A percentile compares a stretch with the other conserved stretches of the same genome.
Evolutionary conservation across 441 rosid genomes (phyloP).

Genomic region (Jatropha podagrica): DNA sequence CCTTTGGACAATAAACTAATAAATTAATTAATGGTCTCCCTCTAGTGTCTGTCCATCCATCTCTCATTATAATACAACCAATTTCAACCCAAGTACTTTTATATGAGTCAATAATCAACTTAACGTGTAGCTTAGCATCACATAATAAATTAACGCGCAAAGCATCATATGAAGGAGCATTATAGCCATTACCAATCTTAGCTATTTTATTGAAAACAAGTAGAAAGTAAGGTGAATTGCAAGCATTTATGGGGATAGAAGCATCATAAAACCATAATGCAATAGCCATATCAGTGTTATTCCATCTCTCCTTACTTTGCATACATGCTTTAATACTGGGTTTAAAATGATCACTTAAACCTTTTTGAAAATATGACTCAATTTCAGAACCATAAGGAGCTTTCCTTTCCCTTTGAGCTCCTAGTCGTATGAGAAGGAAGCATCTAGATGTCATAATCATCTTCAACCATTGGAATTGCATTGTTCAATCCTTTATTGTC

Average conservation of each 20-base stretch:
- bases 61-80: conserved; percentile 16
- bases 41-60: conserved; percentile 19
- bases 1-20: conserved; percentile 6
- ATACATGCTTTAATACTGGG: background rate
- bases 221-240: background rate
- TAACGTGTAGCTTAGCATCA: background rate
- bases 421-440: background rate
- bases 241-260: background rate
- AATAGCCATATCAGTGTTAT: background rate
- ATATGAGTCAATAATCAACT: conserved; percentile 1
- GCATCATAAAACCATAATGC: conserved; percentile 12
- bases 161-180: conserved; percentile 6
- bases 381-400: background rate
- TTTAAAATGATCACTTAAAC: background rate
- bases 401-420: background rate
- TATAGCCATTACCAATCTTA: conserved; percentile 2
- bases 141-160: background rate
- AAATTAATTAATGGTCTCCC: conserved; percentile 16
- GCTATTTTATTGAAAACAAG: background rate
- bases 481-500: background rate
- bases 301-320: conserved; percentile 4
- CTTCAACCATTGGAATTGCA: background rate
- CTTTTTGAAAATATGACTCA: background rate
- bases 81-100: background rate
- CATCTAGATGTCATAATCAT: background rate